Percentiles rank a stretch among this genome's conserved stretches.
These are phyloP conservation scores for Spencermartinsiella ligniputridi DNA, from an alignment of 1,139 yeast species.

Conservation along the genomic window DNA sequence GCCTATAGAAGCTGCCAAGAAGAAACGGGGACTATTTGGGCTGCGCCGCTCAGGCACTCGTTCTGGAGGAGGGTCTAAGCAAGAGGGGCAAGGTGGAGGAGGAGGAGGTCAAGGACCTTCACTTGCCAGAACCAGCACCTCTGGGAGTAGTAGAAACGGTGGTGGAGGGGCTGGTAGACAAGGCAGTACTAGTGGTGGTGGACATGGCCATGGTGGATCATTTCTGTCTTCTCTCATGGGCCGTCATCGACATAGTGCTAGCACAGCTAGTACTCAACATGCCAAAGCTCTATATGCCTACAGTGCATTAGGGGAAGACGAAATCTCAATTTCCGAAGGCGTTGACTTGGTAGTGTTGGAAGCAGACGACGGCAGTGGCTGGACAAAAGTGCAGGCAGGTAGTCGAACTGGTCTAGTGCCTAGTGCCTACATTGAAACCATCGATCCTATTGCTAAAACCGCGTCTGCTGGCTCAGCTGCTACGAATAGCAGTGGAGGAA, in stretches of 20 bases:
- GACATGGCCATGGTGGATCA: slow-evolving; percentile 12
- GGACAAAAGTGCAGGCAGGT: slow-evolving; percentile 63
- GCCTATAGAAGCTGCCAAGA: slow-evolving; percentile 32
- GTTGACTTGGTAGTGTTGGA: slow-evolving; percentile 57
- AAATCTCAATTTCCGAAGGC: slow-evolving; percentile 57
- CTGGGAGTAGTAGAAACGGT: slow-evolving; percentile 8
- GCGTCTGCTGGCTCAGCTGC: slow-evolving; percentile 15
- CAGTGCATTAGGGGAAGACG: slow-evolving; percentile 71
- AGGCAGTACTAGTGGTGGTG: too few relatives aligned
- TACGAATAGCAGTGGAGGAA: slow-evolving; percentile 24
- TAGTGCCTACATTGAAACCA: slow-evolving; percentile 61
- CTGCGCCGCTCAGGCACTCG: slow-evolving; percentile 16
- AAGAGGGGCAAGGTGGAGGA: slow-evolving; percentile 1
- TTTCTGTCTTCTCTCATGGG: slow-evolving; percentile 17
- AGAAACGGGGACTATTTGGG: slow-evolving; percentile 28
- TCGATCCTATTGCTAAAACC: slow-evolving; percentile 13
- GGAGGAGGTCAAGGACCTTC: slow-evolving; percentile 1
- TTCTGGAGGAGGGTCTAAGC: slow-evolving; percentile 17
- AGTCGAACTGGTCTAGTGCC: slow-evolving; percentile 74
- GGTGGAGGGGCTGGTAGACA: slow-evolving; percentile 12
- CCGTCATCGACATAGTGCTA: slow-evolving; percentile 6
- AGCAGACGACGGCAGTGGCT: slow-evolving; percentile 87
- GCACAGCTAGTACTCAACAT: slow-evolving; percentile 11
- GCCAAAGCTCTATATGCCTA: slow-evolving; percentile 67
- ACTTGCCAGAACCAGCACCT: not conserved